Evolutionary conservation across 495 filamentous ascomycete genomes (phyloP).

Genomic region (Choiromyces venosus): DNA sequence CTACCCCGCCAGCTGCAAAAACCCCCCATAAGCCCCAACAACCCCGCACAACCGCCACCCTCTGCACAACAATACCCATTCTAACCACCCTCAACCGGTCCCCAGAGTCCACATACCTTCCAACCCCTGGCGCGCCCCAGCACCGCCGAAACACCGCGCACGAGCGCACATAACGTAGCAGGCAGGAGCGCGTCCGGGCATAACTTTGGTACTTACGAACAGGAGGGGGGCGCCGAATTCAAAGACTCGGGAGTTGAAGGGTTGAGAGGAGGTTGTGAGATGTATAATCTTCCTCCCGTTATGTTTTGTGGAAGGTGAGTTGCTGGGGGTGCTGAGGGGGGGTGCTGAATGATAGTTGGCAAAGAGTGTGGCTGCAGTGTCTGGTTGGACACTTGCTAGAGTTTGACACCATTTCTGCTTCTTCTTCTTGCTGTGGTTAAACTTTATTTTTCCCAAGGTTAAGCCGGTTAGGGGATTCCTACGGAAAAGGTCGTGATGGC

Average conservation of each 20-base stretch:
- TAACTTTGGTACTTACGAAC: slow-evolving; percentile 55
- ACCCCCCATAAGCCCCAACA: not conserved
- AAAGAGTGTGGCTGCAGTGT: too few species aligned
- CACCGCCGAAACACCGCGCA: slow-evolving; percentile 41
- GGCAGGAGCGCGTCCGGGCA: slow-evolving; percentile 53
- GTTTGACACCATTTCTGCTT: not conserved
- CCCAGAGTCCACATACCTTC: slow-evolving; percentile 38
- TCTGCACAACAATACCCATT: slow-evolving; percentile 41
- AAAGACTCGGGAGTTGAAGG: slow-evolving; percentile 63
- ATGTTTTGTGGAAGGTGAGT: not conserved
- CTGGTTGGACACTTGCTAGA: not conserved
- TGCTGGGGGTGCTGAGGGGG: not conserved
- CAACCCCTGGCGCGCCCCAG: slow-evolving; percentile 34
- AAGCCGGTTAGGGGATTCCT: too few species aligned
- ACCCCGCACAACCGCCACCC: slow-evolving; percentile 33
- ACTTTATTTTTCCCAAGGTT: too few species aligned
- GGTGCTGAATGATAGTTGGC: too few species aligned
- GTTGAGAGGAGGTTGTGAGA: slow-evolving; percentile 60
- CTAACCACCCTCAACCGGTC: slow-evolving; percentile 41
- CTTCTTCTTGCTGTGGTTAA: too few species aligned
- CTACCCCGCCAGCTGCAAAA: slow-evolving; percentile 1
- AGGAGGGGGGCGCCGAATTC: slow-evolving; percentile 59
- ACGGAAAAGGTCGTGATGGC: not conserved
- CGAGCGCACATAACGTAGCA: slow-evolving; percentile 40
- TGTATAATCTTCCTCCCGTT: too few species aligned